Percentiles rank a stretch among this genome's conserved stretches.
Evolutionary conservation across 1,284 basidiomycete species (phyloP).

Genomic region (Puccinia hordei): DNA sequence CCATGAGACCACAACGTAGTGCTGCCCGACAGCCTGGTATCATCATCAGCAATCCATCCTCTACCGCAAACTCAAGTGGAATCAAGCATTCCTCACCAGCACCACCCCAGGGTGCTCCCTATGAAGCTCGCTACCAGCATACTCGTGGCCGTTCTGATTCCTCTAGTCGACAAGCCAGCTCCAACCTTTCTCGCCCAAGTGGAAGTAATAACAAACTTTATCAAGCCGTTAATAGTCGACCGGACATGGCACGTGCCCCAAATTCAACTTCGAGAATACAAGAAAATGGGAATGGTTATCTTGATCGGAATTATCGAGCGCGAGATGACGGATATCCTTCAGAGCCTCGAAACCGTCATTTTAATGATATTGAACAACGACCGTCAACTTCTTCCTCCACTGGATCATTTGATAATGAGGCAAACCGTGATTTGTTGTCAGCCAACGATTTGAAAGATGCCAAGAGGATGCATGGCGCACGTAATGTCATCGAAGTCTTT

Average conservation of each 20-base stretch:
- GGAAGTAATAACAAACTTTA: conserved; percentile 43
- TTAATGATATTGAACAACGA: not conserved
- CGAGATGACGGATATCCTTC: conserved; percentile 26
- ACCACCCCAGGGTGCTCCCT: not conserved
- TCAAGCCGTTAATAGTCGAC: conserved; percentile 34
- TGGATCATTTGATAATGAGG: conserved; percentile 40
- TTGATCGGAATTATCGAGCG: conserved; percentile 43
- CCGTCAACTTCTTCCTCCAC: conserved; percentile 33
- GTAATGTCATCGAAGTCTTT: conserved; percentile 39
- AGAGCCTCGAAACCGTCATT: not conserved
- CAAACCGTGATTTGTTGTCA: conserved; percentile 36
- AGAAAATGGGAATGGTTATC: conserved; percentile 31
- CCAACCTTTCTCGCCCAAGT: conserved; percentile 6
- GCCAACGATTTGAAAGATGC: conserved; percentile 36
- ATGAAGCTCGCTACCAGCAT: conserved; percentile 6
- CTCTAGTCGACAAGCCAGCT: not conserved
- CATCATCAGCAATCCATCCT: conserved; percentile 38
- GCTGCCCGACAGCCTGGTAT: conserved; percentile 50
- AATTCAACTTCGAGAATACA: conserved; percentile 1
- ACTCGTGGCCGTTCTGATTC: conserved; percentile 31
- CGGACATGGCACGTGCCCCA: conserved; percentile 4
- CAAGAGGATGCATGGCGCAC: conserved; percentile 37
- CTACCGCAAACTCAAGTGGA: not conserved
- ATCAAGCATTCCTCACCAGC: not conserved
- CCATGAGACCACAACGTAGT: conserved; percentile 44